Evolutionary conservation across 257 asterid species (phyloP).

Genomic region (Rhazya stricta): DNA sequence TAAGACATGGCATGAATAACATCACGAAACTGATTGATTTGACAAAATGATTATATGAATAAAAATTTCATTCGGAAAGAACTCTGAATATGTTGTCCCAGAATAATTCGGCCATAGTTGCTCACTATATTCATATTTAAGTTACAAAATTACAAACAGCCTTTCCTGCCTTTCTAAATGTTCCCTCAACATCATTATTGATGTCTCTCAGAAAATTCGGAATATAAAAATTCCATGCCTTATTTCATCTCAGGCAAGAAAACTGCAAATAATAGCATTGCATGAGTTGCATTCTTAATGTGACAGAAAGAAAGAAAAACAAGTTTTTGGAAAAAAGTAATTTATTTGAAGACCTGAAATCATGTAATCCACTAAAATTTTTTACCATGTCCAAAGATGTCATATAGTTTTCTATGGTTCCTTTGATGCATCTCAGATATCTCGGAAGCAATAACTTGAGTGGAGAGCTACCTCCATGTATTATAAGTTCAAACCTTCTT

Average conservation of each 20-base stretch:
- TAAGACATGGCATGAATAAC: not conserved
- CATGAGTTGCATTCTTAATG: not conserved
- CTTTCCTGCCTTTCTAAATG: no score
- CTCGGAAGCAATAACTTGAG: conserved; percentile 60
- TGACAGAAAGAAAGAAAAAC: not conserved
- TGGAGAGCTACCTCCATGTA: conserved; percentile 48
- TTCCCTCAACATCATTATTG: not conserved
- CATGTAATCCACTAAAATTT: not conserved
- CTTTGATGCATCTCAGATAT: conserved; percentile 36
- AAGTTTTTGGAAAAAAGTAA: not conserved
- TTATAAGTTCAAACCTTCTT: conserved; percentile 34
- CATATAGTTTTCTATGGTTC: not conserved
- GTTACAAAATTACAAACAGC: no score
- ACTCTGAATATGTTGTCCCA: not conserved
- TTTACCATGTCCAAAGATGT: not conserved
- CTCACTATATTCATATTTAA: not conserved
- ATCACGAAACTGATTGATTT: no score
- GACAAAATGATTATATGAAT: not conserved
- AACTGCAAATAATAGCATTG: not conserved
- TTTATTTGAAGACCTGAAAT: no score
- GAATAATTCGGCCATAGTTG: no score
- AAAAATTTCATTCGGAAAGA: not conserved
- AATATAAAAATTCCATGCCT: not conserved
- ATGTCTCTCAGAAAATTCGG: not conserved
- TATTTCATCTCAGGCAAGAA: not conserved